Percentiles rank a stretch among this genome's conserved stretches.
phyloP scores from a whole-genome alignment of 768 basidiomycete species.

The Fibroporia radiculosa region DNA sequence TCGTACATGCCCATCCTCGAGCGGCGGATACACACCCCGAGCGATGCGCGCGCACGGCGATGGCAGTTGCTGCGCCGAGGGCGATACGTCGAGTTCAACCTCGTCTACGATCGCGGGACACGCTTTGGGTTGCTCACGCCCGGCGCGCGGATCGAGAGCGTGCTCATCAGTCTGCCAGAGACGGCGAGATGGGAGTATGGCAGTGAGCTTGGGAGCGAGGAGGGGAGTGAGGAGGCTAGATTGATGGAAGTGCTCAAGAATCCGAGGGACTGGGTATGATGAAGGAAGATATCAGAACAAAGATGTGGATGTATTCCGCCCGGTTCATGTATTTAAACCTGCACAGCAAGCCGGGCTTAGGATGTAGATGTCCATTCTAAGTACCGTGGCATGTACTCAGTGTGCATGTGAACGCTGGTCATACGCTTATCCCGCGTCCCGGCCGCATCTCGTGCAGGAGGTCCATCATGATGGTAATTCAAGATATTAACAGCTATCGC shows the following conservation, averaged over 20 bases:
- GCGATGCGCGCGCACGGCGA: slow-evolving; percentile 60
- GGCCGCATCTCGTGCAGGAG: no score
- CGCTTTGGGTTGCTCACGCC: slow-evolving; percentile 58
- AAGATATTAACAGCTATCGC: no score
- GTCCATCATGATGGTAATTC: no score
- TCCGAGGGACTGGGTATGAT: slow-evolving; percentile 39
- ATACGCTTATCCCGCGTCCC: no score
- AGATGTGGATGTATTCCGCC: not conserved
- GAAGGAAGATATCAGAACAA: not conserved
- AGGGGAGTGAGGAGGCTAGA: slow-evolving; percentile 38
- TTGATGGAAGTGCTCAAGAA: slow-evolving; percentile 42
- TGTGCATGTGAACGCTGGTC: no score
- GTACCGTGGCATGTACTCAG: no score
- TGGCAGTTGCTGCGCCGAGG: slow-evolving; percentile 94
- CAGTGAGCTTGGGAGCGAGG: slow-evolving; percentile 41
- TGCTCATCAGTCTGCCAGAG: slow-evolving; percentile 59
- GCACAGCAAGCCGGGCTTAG: no score
- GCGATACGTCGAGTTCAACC: slow-evolving; percentile 81
- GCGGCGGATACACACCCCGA: slow-evolving; percentile 45
- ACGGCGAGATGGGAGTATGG: slow-evolving; percentile 66
- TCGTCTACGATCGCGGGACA: slow-evolving; percentile 63
- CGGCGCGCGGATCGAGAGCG: slow-evolving; percentile 54
- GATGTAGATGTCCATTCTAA: no score
- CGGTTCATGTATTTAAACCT: not conserved
- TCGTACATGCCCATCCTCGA: slow-evolving; percentile 85